Evolutionary conservation across 441 rosid species (phyloP).

Genomic region (Brassica balearica): DNA sequence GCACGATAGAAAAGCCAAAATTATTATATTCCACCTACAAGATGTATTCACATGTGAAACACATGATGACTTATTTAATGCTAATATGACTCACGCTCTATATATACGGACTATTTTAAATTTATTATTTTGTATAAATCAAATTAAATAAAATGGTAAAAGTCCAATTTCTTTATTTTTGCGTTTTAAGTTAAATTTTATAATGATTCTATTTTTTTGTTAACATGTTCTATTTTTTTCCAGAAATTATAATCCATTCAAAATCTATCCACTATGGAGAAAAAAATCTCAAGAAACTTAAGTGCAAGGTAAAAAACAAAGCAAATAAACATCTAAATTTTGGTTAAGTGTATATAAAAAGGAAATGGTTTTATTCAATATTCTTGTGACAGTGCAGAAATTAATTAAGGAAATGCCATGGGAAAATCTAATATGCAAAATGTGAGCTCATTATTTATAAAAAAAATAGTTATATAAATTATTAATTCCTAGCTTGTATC

Average conservation of each 20-base stretch:
- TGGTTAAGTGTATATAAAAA: neutral
- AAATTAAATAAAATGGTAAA: neutral
- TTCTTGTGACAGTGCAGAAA: neutral
- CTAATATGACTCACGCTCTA: neutral
- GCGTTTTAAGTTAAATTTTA: neutral
- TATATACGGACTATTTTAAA: neutral
- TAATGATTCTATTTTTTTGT: neutral
- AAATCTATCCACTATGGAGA: neutral
- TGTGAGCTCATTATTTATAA: neutral
- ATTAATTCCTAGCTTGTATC: neutral
- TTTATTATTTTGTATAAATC: neutral
- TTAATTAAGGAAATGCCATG: neutral
- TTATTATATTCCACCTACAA: constrained; percentile 9
- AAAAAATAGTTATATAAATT: neutral
- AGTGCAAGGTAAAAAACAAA: neutral
- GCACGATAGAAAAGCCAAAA: constrained; percentile 19
- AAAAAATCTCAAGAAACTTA: neutral
- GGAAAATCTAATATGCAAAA: neutral
- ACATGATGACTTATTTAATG: constrained; percentile 29
- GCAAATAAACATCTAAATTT: neutral
- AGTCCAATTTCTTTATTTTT: neutral
- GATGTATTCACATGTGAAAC: constrained; percentile 33
- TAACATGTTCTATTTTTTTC: neutral
- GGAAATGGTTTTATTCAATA: neutral
- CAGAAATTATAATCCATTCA: neutral